Evolutionary conservation across 2,329 filamentous ascomycete species (phyloP).

Genomic region (Trichoderma asperellum): DNA sequence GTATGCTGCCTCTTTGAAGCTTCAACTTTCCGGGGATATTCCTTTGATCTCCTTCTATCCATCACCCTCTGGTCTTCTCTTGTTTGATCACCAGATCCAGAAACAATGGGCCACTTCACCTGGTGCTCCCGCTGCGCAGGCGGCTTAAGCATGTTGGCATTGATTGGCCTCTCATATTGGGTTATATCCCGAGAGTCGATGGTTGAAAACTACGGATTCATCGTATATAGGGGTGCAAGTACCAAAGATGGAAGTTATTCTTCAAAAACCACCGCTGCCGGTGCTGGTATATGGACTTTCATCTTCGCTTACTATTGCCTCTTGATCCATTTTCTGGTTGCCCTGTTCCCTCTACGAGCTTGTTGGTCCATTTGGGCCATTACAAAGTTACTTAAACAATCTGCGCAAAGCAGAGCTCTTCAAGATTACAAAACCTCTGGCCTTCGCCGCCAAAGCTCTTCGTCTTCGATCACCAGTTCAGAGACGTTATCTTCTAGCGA

Average conservation of each 20-base stretch:
- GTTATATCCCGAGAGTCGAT: slow-evolving; percentile 57
- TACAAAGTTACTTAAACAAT: slow-evolving; percentile 54
- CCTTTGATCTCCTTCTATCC: neutral
- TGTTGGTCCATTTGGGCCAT: slow-evolving; percentile 65
- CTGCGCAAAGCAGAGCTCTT: slow-evolving; percentile 50
- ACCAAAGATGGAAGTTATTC: slow-evolving; percentile 40
- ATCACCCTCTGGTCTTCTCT: neutral
- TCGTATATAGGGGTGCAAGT: slow-evolving; percentile 48
- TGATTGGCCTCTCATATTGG: slow-evolving; percentile 57
- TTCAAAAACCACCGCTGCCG: slow-evolving; percentile 38
- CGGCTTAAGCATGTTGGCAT: slow-evolving; percentile 57
- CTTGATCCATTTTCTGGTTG: slow-evolving; percentile 66
- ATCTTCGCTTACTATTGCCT: slow-evolving; percentile 68
- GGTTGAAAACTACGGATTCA: slow-evolving; percentile 49
- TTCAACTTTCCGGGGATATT: neutral
- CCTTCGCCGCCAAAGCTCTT: slow-evolving; percentile 55
- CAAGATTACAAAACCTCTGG: slow-evolving; percentile 51
- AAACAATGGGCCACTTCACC: slow-evolving; percentile 55
- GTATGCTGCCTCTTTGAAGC: neutral
- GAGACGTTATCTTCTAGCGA: slow-evolving; percentile 52
- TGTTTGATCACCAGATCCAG: neutral
- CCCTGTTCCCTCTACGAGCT: slow-evolving; percentile 64
- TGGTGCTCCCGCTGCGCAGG: slow-evolving; percentile 60
- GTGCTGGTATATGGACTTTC: slow-evolving; percentile 55
- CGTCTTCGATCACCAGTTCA: slow-evolving; percentile 59